Base-by-base conservation (phyloP, 139 green algal species). In the Edaphochlamys debaryana region DNA sequence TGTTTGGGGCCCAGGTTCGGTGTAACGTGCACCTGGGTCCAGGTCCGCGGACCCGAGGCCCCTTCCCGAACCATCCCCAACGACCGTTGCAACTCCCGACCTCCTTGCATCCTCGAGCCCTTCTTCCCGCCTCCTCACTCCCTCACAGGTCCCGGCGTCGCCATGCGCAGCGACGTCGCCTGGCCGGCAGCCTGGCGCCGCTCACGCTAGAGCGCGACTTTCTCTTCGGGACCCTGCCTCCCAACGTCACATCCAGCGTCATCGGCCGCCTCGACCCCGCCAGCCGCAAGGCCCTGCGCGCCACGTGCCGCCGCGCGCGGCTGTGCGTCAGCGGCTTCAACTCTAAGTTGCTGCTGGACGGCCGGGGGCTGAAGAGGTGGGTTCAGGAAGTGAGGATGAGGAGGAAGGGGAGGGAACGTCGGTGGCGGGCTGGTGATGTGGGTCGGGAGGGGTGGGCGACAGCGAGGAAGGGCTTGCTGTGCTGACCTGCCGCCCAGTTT, bases 151-250 rank as follows among this genome's bases (percentile, higher is more conserved):
- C 76, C 32, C 76, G 76, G 13, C 76, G 32, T 34, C 76, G 76
- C 45, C 62, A 73, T 32, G 62, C 76, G 1, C 32, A 50, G 45
- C 76, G 76, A n/a, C 63, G 76, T 6, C 76, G 63, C 32, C 42
- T 73, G 23, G 63, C 42, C 23, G 22, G 32, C 76, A 34, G 32
- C 63, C 76, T 82, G 13, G 32, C 42, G 36, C 76, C 76, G 17
- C 62, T 73, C 30, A 66, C 76, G 27, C 32, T 66, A 8, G 76
- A 82, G 45, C 76, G 76, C 45, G 76, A 82, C 32, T 82, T 62
- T 62, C 76, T 82, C 8, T 66, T 82, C 22, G 76, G 76, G 11
- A 0, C 25, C 0, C 63, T 82, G 42, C 76, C 76, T 5, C 60
- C 76, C 41, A 36, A 42, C 20, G 76, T 82, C n/a, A 82, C 76